phyloP scores from a whole-genome alignment of 2,329 filamentous ascomycete genomes.

The Pyrenophora teres region DNA sequence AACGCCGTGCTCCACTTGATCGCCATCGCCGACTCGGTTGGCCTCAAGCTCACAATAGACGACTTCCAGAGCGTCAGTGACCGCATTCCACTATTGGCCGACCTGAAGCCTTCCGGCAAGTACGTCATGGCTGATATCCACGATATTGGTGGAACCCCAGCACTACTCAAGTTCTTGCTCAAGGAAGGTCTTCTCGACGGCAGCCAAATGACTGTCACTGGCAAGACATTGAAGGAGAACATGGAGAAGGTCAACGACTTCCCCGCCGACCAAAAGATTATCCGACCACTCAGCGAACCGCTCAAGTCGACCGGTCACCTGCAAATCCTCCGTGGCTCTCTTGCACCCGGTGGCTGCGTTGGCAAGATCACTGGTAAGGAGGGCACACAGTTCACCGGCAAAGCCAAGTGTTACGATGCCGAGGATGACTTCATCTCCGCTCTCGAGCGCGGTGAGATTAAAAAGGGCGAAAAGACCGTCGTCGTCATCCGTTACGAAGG shows the following conservation, averaged over 20 bases:
- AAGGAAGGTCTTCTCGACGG: conserved; percentile 56
- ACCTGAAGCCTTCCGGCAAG: conserved; percentile 59
- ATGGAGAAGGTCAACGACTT: conserved; percentile 64
- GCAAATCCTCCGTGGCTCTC: conserved; percentile 71
- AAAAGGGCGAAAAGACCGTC: conserved; percentile 76
- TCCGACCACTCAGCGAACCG: conserved; percentile 68
- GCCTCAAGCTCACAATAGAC: conserved; percentile 56
- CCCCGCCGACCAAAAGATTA: conserved; percentile 71
- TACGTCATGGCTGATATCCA: conserved; percentile 65
- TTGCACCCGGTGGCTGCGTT: conserved; percentile 72
- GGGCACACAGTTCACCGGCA: conserved; percentile 68
- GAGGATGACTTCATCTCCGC: conserved; percentile 72
- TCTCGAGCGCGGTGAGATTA: conserved; percentile 69
- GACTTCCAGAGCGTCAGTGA: conserved; percentile 58
- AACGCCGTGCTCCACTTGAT: conserved; percentile 58
- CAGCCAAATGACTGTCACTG: conserved; percentile 56
- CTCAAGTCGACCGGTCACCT: conserved; percentile 75
- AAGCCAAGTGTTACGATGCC: conserved; percentile 70
- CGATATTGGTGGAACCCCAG: conserved; percentile 56
- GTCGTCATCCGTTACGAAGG: conserved; percentile 77
- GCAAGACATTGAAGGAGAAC: conserved; percentile 57
- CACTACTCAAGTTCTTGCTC: conserved; percentile 56
- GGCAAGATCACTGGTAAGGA: conserved; percentile 81
- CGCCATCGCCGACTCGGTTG: conserved; percentile 57
- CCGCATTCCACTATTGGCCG: conserved; percentile 56